Evolutionary conservation across 768 basidiomycete species (phyloP).

Genomic region (Auriscalpium vulgare): DNA sequence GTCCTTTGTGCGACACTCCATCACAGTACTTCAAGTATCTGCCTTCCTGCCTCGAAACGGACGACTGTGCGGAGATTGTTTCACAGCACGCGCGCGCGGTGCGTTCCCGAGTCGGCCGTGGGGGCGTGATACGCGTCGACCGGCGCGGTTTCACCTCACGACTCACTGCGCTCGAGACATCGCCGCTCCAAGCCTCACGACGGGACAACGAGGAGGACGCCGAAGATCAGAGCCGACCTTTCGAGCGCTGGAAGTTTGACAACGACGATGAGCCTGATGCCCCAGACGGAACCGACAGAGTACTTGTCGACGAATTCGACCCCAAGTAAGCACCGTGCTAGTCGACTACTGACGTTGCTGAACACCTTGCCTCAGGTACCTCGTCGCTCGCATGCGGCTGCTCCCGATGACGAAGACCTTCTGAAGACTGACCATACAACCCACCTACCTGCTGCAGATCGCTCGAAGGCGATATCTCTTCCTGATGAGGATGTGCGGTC

Average conservation of each 20-base stretch:
- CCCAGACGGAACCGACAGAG: constrained; percentile 58
- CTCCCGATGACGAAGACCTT: too few species aligned
- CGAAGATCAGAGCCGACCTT: constrained; percentile 23
- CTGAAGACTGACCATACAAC: too few species aligned
- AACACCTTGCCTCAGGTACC: too few species aligned
- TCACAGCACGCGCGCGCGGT: constrained; percentile 38
- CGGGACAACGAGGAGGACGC: constrained; percentile 31
- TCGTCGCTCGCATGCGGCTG: too few species aligned
- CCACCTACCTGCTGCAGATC: too few species aligned
- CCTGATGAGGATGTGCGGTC: too few species aligned
- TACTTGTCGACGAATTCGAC: constrained; percentile 66
- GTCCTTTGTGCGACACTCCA: constrained; percentile 45
- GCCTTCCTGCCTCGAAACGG: constrained; percentile 26
- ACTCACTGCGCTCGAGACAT: constrained; percentile 7
- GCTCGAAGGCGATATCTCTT: too few species aligned
- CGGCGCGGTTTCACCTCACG: constrained; percentile 35
- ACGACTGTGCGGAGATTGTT: constrained; percentile 19
- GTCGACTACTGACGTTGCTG: too few species aligned
- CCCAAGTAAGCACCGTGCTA: constrained; percentile 30
- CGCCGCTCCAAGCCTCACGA: constrained; percentile 6
- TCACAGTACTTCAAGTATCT: constrained; percentile 64
- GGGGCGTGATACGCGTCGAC: constrained; percentile 72
- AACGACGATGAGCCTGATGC: constrained; percentile 49
- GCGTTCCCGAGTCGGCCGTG: constrained; percentile 75
- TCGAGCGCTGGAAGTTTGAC: constrained; percentile 65